Base-by-base conservation (phyloP, 208 protist species). In the Wallacemonas sp. region DNA sequence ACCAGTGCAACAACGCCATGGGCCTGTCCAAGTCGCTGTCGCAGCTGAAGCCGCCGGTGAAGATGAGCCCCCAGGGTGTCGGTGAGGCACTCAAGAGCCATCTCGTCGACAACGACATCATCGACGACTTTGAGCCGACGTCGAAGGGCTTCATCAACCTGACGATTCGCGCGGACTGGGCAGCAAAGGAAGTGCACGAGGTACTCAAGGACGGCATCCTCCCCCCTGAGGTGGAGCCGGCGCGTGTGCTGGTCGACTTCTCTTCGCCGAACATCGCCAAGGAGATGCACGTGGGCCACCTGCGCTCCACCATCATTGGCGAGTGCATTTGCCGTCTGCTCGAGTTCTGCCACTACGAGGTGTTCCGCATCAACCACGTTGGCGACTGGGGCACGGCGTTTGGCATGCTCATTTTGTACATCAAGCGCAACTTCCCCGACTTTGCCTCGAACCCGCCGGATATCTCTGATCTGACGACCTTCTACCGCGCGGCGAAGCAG, bases 301-400 rank as follows among this genome's bases (percentile, higher is more conserved):
- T 98, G 16, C 97, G 98, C 38, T 99, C 98, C 32, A 99, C 98
- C 46, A 99, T 99, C 76, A 99, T 99, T 73, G 98, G 98, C 49
- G 98, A 99, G 76, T 83, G 79, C 54, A 78, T 99, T 60, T 90
- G 72, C 60, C 85, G 95, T 23, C 69, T 99, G 61, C 81, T 98
- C 38, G 95, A 99, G 81, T 99, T 97, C 74, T 93, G 88, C 64
- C 85, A 92, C 36, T 88, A 97, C 72, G 77, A 98, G 11, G 97
- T 99, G 1, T 43, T 90, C 19, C 89, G 98, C 58, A 94, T 99
- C 65, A 99, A 99, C 87, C 98, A 99, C 78, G 80, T 99, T 32
- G 98, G 98, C 48, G 98, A 99, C 80, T 99, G 98, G 97, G 98
- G 98, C 63, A 99, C 98, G 29, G 95, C 98, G 41, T 99, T 99